Conservation (phyloP, 305 asterid genomes). For the Solanum aculeatissimum region DNA sequence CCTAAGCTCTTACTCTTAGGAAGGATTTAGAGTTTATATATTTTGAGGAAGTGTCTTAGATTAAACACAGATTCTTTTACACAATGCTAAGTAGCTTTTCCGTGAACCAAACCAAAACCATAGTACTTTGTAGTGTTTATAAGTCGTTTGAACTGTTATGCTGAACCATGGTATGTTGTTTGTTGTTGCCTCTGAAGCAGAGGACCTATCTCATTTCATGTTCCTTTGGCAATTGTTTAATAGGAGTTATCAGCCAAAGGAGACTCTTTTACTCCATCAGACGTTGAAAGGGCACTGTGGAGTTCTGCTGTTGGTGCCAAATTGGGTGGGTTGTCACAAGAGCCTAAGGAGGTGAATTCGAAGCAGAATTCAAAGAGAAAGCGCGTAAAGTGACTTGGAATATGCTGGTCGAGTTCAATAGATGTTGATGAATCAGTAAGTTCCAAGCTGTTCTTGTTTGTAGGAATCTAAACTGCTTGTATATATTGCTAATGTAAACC, state of each 20-base stretch:
- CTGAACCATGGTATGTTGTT: neutral
- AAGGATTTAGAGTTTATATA: neutral
- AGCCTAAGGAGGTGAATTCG: slow-evolving; percentile 7
- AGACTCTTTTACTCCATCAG: slow-evolving; percentile 51
- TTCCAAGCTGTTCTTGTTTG: neutral
- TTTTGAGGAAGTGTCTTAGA: neutral
- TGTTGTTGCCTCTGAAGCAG: neutral
- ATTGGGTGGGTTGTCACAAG: slow-evolving; percentile 11
- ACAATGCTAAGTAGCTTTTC: neutral
- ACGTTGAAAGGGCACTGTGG: slow-evolving; percentile 84
- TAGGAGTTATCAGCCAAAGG: slow-evolving; percentile 42
- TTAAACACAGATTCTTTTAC: neutral
- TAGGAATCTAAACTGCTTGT: neutral
- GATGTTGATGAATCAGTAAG: neutral
- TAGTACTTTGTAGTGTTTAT: neutral
- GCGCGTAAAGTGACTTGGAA: slow-evolving; percentile 25
- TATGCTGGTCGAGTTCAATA: neutral
- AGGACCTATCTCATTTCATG: neutral
- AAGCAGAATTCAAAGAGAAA: slow-evolving; percentile 30
- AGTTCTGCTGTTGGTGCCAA: slow-evolving; percentile 29
- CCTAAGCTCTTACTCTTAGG: neutral
- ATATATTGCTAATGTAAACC: neutral
- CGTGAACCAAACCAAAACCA: neutral
- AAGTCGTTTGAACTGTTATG: neutral
- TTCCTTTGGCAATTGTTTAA: neutral